A percentile compares a stretch with the other conserved stretches of the same genome.
Evolutionary conservation across 495 filamentous ascomycete species (phyloP).

Genomic region (Xylaria grammica): DNA sequence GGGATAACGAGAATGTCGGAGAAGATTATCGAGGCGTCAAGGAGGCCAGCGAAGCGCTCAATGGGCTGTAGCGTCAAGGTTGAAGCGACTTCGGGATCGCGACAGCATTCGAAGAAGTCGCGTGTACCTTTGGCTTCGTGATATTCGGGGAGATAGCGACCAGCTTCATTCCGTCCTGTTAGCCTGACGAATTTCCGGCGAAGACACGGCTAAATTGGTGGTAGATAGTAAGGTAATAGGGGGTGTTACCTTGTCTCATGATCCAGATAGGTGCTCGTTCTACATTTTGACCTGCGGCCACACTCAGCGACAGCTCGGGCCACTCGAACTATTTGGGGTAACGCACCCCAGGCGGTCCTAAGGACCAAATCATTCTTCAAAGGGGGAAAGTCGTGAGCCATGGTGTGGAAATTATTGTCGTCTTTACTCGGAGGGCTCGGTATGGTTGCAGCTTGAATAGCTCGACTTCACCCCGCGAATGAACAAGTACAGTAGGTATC

Average conservation of each 20-base stretch:
- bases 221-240: neutral
- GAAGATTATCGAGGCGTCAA: constrained; percentile 99
- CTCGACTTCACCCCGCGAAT: constrained; percentile 31
- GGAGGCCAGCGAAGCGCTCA: constrained; percentile 84
- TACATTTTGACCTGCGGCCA: constrained; percentile 74
- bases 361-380: constrained; percentile 90
- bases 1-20: constrained; percentile 97
- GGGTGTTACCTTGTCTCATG: constrained; percentile 86
- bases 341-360: constrained; percentile 82
- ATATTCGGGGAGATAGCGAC: constrained; percentile 97
- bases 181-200: neutral
- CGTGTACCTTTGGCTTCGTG: constrained; percentile 85
- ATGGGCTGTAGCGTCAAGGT: constrained; percentile 92
- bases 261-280: constrained; percentile 96
- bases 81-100: constrained; percentile 87
- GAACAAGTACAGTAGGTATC: constrained; percentile 8
- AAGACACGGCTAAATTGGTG: neutral
- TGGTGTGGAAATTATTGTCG: constrained; percentile 32
- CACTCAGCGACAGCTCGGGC: constrained; percentile 30
- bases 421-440: neutral
- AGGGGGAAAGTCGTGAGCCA: constrained; percentile 72
- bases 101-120: constrained; percentile 98
- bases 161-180: constrained; percentile 65
- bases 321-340: constrained; percentile 23
- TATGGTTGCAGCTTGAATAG: neutral